Evolutionary conservation across 805 yeast genomes (phyloP).

Genomic region (Lipomyces sp.): DNA sequence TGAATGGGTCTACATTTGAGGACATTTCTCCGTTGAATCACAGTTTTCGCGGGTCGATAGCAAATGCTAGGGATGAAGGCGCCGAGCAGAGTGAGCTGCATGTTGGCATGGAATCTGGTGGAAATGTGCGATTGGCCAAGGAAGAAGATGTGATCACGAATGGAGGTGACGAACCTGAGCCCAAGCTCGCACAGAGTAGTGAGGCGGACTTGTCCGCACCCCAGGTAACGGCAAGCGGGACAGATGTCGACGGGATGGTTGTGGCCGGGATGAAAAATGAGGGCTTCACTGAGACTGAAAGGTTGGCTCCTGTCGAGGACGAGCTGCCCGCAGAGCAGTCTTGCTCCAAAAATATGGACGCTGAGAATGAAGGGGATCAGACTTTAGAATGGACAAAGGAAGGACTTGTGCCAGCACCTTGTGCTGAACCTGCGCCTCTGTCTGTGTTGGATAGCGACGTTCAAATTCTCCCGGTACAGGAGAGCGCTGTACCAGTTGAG

Average conservation of each 20-base stretch:
- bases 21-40: background rate
- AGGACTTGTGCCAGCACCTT: no score
- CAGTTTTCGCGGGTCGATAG: background rate
- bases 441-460: background rate
- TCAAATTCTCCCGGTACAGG: background rate
- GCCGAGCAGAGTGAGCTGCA: background rate
- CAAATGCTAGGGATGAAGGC: background rate
- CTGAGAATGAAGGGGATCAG: background rate
- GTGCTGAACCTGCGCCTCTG: background rate
- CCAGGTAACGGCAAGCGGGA: no score
- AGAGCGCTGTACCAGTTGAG: background rate
- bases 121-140: no score
- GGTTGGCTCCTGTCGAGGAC: background rate
- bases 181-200: background rate
- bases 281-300: no score
- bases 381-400: no score
- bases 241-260: no score
- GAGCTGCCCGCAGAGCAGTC: background rate
- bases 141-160: no score
- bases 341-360: background rate
- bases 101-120: background rate
- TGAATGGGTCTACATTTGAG: conserved; percentile 13
- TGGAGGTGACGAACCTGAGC: background rate
- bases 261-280: no score
- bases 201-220: no score